phyloP scores from a whole-genome alignment of 2,329 filamentous ascomycete species.

The Ophiostoma ips region DNA sequence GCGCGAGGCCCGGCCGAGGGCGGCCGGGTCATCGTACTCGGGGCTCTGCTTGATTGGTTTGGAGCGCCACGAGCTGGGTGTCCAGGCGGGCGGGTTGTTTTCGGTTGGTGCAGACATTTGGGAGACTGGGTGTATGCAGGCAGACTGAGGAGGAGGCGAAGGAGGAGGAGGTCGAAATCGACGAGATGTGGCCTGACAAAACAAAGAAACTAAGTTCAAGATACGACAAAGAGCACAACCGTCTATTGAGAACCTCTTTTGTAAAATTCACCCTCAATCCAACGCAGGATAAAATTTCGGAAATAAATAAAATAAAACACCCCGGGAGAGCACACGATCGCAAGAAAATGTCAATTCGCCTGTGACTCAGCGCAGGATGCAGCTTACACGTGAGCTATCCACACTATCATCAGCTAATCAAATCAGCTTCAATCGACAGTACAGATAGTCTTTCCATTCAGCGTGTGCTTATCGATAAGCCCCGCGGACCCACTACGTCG shows the following conservation, averaged over 20 bases:
- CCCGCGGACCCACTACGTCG: too few relatives aligned
- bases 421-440: too few relatives aligned
- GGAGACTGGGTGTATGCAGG: background rate
- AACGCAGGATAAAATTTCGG: background rate
- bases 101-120: background rate
- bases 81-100: slow-evolving; percentile 27
- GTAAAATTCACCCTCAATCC: too few relatives aligned
- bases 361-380: background rate
- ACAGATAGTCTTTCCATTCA: too few relatives aligned
- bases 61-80: slow-evolving; percentile 55
- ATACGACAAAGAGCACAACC: background rate
- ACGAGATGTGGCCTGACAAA: background rate
- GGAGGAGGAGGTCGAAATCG: background rate
- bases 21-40: slow-evolving; percentile 48
- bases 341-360: background rate
- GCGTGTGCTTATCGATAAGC: too few relatives aligned
- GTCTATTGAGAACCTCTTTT: background rate
- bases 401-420: too few relatives aligned
- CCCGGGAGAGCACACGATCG: too few relatives aligned
- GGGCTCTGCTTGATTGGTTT: slow-evolving; percentile 71
- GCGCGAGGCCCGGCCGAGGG: slow-evolving; percentile 43
- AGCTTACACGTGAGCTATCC: too few relatives aligned
- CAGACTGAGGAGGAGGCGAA: slow-evolving; percentile 14
- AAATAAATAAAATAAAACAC: too few relatives aligned
- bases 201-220: background rate